Evolutionary conservation across 257 asterid species (phyloP).

Genomic region (Petrea volubilis): DNA sequence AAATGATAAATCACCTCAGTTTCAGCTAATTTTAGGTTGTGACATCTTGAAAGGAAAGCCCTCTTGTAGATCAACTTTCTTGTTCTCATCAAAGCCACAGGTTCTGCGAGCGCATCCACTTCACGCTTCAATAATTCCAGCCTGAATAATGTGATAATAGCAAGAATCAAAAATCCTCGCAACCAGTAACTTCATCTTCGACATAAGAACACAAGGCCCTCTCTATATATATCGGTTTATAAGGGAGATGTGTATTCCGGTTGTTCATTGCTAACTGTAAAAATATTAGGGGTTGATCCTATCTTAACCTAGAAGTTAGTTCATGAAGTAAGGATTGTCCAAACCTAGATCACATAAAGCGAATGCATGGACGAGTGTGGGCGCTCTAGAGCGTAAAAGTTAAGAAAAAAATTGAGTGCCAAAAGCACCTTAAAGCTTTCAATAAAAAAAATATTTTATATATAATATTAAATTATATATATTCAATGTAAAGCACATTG

Average conservation of each 20-base stretch:
- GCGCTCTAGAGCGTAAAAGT: no score
- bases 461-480: no score
- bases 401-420: no score
- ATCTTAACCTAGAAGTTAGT: no score
- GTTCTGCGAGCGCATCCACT: slow-evolving; percentile 36
- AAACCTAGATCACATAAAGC: no score
- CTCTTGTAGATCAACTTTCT: slow-evolving; percentile 56
- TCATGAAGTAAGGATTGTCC: no score
- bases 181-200: background rate
- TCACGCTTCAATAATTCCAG: slow-evolving; percentile 47
- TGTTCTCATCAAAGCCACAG: slow-evolving; percentile 32
- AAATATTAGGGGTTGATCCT: no score
- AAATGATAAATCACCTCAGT: no score
- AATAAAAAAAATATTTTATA: no score
- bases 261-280: background rate
- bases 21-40: slow-evolving; percentile 67
- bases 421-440: no score
- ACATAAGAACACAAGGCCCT: background rate
- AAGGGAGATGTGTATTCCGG: background rate
- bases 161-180: background rate
- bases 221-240: background rate
- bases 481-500: no score
- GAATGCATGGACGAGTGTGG: no score
- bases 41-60: slow-evolving; percentile 71
- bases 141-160: slow-evolving; percentile 37